phyloP scores from a whole-genome alignment of 495 filamentous ascomycete species.

The Xylaria curta region DNA sequence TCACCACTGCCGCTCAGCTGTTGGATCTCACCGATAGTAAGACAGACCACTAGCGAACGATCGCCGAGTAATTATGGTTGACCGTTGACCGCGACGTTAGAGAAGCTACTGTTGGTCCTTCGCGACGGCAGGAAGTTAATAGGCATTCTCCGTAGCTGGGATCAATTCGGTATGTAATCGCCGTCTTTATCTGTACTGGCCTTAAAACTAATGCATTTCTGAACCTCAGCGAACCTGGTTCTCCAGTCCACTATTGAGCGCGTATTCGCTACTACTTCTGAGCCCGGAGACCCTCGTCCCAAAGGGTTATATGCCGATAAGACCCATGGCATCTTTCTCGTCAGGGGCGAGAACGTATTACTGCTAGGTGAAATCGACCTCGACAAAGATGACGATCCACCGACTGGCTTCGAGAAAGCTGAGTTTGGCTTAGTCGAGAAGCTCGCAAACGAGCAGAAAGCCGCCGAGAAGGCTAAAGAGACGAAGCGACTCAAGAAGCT shows the following conservation, averaged over 20 bases:
- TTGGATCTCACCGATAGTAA: conserved; percentile 96
- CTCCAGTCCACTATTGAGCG: conserved; percentile 90
- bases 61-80: conserved; percentile 18
- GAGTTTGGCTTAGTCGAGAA: conserved; percentile 72
- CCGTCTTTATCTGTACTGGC: conserved; percentile 10
- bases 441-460: conserved; percentile 71
- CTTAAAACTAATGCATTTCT: conserved; percentile 17
- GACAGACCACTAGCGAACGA: conserved; percentile 47
- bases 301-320: conserved; percentile 77
- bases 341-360: conserved; percentile 92
- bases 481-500: conserved; percentile 74
- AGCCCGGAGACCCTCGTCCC: conserved; percentile 31
- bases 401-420: conserved; percentile 69
- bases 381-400: conserved; percentile 90
- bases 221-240: conserved; percentile 81
- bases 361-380: conserved; percentile 94
- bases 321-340: conserved; percentile 80
- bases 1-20: conserved; percentile 94
- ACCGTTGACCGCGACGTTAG: conserved; percentile 52
- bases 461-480: conserved; percentile 71
- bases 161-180: conserved; percentile 83
- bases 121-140: conserved; percentile 93
- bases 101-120: conserved; percentile 89
- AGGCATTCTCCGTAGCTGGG: conserved; percentile 93
- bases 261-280: conserved; percentile 65